Base-by-base conservation (phyloP, 306 rosid species). In the Gastrolobium bilobum region DNA sequence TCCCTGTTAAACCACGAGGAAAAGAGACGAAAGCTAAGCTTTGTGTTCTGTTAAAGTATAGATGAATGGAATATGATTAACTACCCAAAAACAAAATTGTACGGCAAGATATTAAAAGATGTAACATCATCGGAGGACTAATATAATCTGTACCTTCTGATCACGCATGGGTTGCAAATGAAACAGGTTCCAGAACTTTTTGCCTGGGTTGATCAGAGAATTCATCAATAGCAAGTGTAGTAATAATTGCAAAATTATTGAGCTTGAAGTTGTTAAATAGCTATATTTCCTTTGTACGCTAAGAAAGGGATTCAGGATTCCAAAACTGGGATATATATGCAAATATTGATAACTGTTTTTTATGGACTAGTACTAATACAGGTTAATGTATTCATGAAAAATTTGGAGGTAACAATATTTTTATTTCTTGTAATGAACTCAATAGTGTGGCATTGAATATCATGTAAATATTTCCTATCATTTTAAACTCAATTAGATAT, bases 151-250 rank as follows among this genome's bases (percentile, higher is more conserved):
- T 89, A 92, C 99, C 98, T 93, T 95, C 65, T 95, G 99, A 61
- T 95, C 99, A 85, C 99, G 98, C 99, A 95, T 95, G 43, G 99
- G 97, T 87, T 95, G 99, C 66, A 95, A 86, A 84, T 95, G 99
- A 86, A 95, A 95, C 71, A 95, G 69, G 79, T 95, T 95, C 99
- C 99, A 95, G 81, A 95, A 95, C 87, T 93, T 95, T 73, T 95
- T 93, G 33, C 99, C 99, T 95, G 89, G 10, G 47, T 85, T 42
- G 31, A 71, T 73, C 29, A 34, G 52, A 85, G 68, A 87, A 34
- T 75, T 73, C 64, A 58, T 84, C 33, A 48, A n/a, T 35, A 82
- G 54, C 44, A 76, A 74, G 73, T 66, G 44, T 46, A 75, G 70
- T 51, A 68, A 70, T 68, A 20, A 26, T 38, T 30, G 52, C 34